A percentile compares a stretch with the other conserved stretches of the same genome.
phyloP scores from a whole-genome alignment of 257 asterid genomes.

The Plantago elongata region DNA sequence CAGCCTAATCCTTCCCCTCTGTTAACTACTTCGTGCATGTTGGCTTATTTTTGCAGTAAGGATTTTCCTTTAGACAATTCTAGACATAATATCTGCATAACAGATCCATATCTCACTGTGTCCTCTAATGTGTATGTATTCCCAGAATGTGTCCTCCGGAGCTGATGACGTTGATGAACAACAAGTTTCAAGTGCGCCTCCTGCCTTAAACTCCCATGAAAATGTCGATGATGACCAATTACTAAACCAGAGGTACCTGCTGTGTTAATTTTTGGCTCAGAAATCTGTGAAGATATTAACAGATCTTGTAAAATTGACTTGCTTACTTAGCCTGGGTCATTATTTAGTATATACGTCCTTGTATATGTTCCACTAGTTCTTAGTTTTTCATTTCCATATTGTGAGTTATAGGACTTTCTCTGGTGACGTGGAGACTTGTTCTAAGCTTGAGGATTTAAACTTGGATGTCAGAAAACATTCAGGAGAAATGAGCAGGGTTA shows the following conservation, averaged over 20 bases:
- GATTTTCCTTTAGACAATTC: slow-evolving; percentile 8
- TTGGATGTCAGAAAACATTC: slow-evolving; percentile 64
- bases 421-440: slow-evolving; percentile 72
- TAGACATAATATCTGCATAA: slow-evolving; percentile 1
- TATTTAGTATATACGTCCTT: background rate
- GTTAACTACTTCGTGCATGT: slow-evolving; percentile 4
- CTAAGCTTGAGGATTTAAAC: slow-evolving; percentile 83
- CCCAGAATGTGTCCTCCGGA: slow-evolving; percentile 51
- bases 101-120: slow-evolving; percentile 16
- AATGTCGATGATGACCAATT: slow-evolving; percentile 32
- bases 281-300: background rate
- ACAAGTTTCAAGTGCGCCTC: slow-evolving; percentile 38
- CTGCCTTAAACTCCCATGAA: slow-evolving; percentile 25
- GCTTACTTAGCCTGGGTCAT: slow-evolving; percentile 4
- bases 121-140: slow-evolving; percentile 12
- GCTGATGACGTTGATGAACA: slow-evolving; percentile 52
- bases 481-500: slow-evolving; percentile 36
- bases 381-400: slow-evolving; percentile 23
- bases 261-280: slow-evolving; percentile 1
- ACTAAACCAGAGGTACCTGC: slow-evolving; percentile 40
- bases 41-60: background rate
- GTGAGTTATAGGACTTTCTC: slow-evolving; percentile 51
- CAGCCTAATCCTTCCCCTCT: background rate
- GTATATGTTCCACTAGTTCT: slow-evolving; percentile 12
- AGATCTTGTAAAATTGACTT: slow-evolving; percentile 1